Evolutionary conservation across 164 flowering plant species (phyloP), one percentile per base, ranked within the genome.

Genomic region (Vitis rupestris): DNA sequence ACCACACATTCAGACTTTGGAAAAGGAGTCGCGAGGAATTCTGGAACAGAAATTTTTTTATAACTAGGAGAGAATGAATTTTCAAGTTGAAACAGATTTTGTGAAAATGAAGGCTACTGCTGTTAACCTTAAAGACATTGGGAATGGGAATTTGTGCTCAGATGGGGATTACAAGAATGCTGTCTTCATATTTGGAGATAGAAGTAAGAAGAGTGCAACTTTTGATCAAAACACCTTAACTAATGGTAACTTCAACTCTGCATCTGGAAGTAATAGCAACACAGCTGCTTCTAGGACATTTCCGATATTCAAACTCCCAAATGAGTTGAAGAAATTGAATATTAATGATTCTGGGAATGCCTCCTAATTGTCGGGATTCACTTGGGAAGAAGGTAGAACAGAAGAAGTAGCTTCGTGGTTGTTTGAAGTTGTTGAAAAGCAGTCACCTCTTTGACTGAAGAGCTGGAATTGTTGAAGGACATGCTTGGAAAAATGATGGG

Each of bases 381-480:
- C 23, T 23, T 23, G 23, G 23, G 23, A 23, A 23, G 23, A 23
- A 23, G 23, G 23, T 23, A 23, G 23, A 23, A 23, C 23, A 23
- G 23, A 23, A 23, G 23, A 23, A 23, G 1, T 23, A 1, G 23
- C 23, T 23, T 23, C 23, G 23, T 23, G 23, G 23, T 23, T 23
- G 23, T 23, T 23, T 72, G 95, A 83, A 67, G 84, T 94, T 79
- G 92, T 88, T 77, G 83, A 82, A 55, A 82, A 84, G 82, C 91
- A 52, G 69, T 87, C 31, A 53, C 67, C n/a, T 82, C 73, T 11
- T 70, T 94, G 61, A 76, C 74, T 64, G 88, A 86, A 61, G 99
- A 94, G 88, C 79, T 94, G 59, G 79, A 81, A 61, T 68, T 84
- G 53, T 74, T 92, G 67, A 85, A 73, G 71, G 70, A 67, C 31